Evolutionary conservation across 305 asterid genomes (phyloP), one percentile per base, ranked within the genome.

Genomic region (Fraxinus sp.): DNA sequence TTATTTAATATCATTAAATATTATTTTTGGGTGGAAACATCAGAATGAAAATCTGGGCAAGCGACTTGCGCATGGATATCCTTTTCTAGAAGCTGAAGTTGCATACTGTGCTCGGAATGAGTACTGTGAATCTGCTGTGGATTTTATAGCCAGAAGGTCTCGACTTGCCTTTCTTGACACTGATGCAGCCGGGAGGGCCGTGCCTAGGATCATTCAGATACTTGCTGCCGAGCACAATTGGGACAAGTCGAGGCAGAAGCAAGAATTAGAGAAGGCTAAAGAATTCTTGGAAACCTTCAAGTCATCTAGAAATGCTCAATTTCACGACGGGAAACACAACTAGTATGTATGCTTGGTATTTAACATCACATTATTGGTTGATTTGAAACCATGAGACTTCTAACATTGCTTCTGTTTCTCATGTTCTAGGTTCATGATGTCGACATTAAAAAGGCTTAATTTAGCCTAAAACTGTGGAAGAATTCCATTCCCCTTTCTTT

Each of bases 111-210:
- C 98, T 78, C 92, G 99, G 80, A 84, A 95, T 35, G 99, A 96
- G 77, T 95, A 96, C 89, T 95, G 99, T 77, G 98, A 96, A 85
- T 93, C 98, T 35, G 98, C 93, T 1, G 98, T 94, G 80, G 98
- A 96, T 85, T 96, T 93, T 89, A 90, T 96, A 77, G 99, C 99
- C 77, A 89, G 99, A 84, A 88, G 99, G 83, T 96, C 91, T 72
- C 97, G 99, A 13, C 98, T 96, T 75, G 98, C 98, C 82, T 96
- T 96, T 88, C 95, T 96, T 1, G 99, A 95, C 85, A 96, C 99
- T 0, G 98, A 92, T 89, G 98, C 99, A 80, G 99, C 98, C 3
- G 80, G 80, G 32, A 88, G 93, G 88, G 98, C 98, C 7, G 90
- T 96, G 82, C 97, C 97, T 28, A 93, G 96, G 68, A 83, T 95